phyloP scores from a whole-genome alignment of 495 filamentous ascomycete species.

The Penicillium cinerascens region DNA sequence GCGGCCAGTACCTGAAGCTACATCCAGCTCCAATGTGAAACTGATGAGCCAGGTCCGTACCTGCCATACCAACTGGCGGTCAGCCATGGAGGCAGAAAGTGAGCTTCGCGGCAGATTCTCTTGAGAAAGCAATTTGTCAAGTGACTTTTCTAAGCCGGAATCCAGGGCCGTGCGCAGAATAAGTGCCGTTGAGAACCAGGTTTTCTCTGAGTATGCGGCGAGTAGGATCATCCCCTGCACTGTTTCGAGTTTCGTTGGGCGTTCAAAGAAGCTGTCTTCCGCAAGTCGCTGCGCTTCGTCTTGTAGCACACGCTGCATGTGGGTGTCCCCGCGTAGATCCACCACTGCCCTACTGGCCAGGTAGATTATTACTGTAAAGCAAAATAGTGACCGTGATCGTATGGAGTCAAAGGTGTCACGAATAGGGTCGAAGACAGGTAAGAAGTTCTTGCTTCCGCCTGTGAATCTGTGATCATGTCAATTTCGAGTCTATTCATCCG shows the following conservation, averaged over 20 bases:
- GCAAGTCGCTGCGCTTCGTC: slow-evolving; percentile 43
- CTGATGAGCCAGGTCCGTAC: slow-evolving; percentile 43
- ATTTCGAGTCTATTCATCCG: not conserved
- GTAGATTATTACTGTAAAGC: slow-evolving; percentile 44
- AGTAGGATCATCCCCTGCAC: slow-evolving; percentile 45
- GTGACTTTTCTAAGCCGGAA: slow-evolving; percentile 40
- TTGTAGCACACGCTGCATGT: slow-evolving; percentile 43
- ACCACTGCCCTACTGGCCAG: slow-evolving; percentile 38
- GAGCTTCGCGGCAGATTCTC: slow-evolving; percentile 36
- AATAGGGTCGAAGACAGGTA: slow-evolving; percentile 41
- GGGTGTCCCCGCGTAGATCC: slow-evolving; percentile 35
- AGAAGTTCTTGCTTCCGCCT: slow-evolving; percentile 39
- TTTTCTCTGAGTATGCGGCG: slow-evolving; percentile 44
- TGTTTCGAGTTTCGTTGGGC: slow-evolving; percentile 41
- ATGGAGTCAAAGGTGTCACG: slow-evolving; percentile 45
- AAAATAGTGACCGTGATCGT: slow-evolving; percentile 41
- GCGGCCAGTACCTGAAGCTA: slow-evolving; percentile 41
- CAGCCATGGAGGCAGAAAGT: slow-evolving; percentile 38
- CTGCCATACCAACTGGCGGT: slow-evolving; percentile 42
- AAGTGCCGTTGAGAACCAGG: slow-evolving; percentile 44
- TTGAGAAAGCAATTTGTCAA: slow-evolving; percentile 37
- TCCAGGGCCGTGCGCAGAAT: slow-evolving; percentile 42
- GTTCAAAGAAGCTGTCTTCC: slow-evolving; percentile 44
- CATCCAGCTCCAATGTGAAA: slow-evolving; percentile 41
- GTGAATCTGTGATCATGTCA: slow-evolving; percentile 26